These are phyloP conservation scores for Medicago lupulina DNA, from an alignment of 306 rosid genomes.

Conservation along the genomic window DNA sequence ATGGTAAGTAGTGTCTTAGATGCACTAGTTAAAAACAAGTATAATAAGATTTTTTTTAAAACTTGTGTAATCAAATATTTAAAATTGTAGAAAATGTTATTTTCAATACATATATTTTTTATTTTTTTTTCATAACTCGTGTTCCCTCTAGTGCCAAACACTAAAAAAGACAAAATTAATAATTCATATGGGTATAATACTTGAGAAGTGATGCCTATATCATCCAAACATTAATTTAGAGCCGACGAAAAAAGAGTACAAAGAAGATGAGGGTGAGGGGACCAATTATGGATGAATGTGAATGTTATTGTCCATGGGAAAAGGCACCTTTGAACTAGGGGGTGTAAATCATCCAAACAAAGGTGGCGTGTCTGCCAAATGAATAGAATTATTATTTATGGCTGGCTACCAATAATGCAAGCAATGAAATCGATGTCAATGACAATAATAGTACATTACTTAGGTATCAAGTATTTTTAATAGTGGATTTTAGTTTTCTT, in stretches of 20 bases:
- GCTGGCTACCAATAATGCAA: slow-evolving; percentile 43
- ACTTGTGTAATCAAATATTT: too few species aligned
- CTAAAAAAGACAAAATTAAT: too few species aligned
- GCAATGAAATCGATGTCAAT: slow-evolving; percentile 22
- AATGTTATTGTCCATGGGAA: slow-evolving; percentile 10
- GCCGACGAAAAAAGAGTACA: not conserved
- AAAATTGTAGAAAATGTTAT: too few species aligned
- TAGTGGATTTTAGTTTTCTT: not conserved
- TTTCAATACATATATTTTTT: too few species aligned
- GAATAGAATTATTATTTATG: slow-evolving; percentile 16
- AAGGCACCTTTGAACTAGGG: slow-evolving; percentile 1
- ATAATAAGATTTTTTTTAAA: too few species aligned
- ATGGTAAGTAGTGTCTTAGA: too few species aligned
- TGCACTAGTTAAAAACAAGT: too few species aligned
- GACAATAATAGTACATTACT: slow-evolving; percentile 26
- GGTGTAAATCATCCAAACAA: slow-evolving; percentile 19
- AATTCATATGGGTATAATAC: too few species aligned
- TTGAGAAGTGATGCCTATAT: too few species aligned
- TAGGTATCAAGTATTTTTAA: slow-evolving; percentile 17
- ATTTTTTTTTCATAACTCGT: too few species aligned
- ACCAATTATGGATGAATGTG: slow-evolving; percentile 16
- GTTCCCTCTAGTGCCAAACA: too few species aligned
- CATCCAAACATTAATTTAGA: not conserved
- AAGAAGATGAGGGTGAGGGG: slow-evolving; percentile 9
- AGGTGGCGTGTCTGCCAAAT: slow-evolving; percentile 2